Conservation (phyloP, 2,329 filamentous ascomycete species). For the Fusarium dlaminii region DNA sequence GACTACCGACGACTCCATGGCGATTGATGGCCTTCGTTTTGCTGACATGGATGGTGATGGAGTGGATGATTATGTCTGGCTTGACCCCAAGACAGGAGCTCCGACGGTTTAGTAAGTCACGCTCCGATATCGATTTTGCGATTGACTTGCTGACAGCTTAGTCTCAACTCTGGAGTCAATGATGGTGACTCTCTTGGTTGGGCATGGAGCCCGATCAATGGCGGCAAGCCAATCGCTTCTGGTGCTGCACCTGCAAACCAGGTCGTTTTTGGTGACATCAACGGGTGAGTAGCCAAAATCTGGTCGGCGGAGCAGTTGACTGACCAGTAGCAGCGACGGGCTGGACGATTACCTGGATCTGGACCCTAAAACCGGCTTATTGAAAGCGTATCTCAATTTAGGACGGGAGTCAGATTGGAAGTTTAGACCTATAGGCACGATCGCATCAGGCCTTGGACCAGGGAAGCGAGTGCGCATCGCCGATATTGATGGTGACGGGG, state of each 20-base stretch:
- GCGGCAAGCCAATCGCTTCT: conserved; percentile 1
- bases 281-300: not conserved
- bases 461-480: not conserved
- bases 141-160: not conserved
- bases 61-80: conserved; percentile 12
- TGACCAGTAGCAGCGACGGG: not conserved
- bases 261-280: not conserved
- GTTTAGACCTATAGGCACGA: not conserved
- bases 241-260: not conserved
- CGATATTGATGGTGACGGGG: conserved; percentile 6
- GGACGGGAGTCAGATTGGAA: not conserved
- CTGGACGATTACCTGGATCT: not conserved
- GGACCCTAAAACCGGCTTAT: not conserved
- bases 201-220: conserved; percentile 7
- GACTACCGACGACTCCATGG: not conserved
- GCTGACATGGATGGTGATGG: conserved; percentile 23
- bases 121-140: accelerated
- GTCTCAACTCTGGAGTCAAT: not conserved
- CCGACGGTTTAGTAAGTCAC: conserved; percentile 3
- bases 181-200: conserved; percentile 9
- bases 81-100: not conserved
- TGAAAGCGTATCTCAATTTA: not conserved
- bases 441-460: not conserved
- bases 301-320: not conserved
- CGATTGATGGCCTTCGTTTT: conserved; percentile 5